Base-by-base conservation (phyloP, 495 filamentous ascomycete species). In the Cercophora samala region DNA sequence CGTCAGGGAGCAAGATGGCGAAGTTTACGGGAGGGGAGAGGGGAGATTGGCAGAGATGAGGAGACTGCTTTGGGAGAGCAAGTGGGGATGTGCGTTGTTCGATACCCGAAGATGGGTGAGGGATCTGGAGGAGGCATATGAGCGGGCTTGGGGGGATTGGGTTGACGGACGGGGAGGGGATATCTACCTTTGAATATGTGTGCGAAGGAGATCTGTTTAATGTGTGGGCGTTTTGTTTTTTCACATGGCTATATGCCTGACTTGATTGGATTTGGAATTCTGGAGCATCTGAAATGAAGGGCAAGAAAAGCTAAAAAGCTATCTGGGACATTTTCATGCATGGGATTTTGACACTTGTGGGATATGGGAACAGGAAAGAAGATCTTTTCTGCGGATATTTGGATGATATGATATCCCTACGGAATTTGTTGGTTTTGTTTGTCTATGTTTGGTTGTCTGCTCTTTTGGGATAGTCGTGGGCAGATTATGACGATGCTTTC, bases 21-120 rank as follows among this genome's bases (percentile, higher is more conserved):
- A 79, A 77, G 13, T 26, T 13, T 78, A 82, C 54, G 87, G 89
- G 37, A 79, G 86, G 62, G 89, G 85, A 9, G 68, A 72, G 15
- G 93, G 93, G 19, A 79, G 91, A 54, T 78, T 97, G 64, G 84
- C 85, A 18, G 90, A 94, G 58, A 78, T 97, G 65, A 84, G 95
- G 66, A 88, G 85, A 73, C 78, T 97, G 75, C 77, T 99, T 61
- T 98, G 90, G 75, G 85, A 90, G 66, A 88, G 87, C 68, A 88
- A 93, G 66, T 93, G 91, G 88, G 87, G 80, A 26, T 94, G 92
- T 73, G 88, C 88, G 60, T 82, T 98, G 51, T 99, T 98, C 76
- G 90, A 99, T 78, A 99, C 95, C 23, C 83, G 81, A 69, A 85
- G 96, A 67, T 99, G 95, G 95, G 95, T 99, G 54, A 81, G 83